These are phyloP conservation scores for Alnus rubra DNA, from an alignment of 306 rosid genomes.

Conservation along the genomic window DNA sequence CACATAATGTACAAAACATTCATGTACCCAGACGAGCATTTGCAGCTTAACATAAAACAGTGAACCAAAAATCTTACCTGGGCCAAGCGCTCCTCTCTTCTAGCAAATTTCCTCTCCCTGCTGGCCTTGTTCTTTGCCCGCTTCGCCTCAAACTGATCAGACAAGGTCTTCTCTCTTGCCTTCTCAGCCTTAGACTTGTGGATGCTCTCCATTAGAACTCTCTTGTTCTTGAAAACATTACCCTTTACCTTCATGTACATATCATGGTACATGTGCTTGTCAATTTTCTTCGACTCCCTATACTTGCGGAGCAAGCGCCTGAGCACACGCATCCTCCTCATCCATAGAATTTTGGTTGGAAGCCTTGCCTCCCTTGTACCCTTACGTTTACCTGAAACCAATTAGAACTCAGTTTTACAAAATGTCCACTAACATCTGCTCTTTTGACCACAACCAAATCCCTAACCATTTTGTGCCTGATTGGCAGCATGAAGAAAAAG, in stretches of 20 bases:
- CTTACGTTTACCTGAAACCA: conserved; percentile 72
- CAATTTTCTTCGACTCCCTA: conserved; percentile 85
- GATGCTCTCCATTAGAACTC: conserved; percentile 96
- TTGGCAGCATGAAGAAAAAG: too few relatives aligned
- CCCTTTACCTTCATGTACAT: conserved; percentile 99
- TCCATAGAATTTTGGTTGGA: conserved; percentile 93
- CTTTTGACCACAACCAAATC: background rate
- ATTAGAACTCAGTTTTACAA: background rate
- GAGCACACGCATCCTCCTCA: conserved; percentile 97
- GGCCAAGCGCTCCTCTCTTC: conserved; percentile 94
- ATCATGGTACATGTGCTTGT: conserved; percentile 97
- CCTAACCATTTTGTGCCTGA: background rate
- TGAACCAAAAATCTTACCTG: conserved; percentile 43
- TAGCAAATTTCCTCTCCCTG: conserved; percentile 78
- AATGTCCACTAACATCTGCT: background rate
- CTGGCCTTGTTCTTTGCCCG: conserved; percentile 98
- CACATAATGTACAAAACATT: background rate
- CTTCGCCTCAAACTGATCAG: conserved; percentile 93
- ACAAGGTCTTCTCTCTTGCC: conserved; percentile 92
- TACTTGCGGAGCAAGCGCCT: conserved; percentile 97
- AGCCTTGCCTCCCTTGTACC: conserved; percentile 99
- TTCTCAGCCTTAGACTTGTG: conserved; percentile 97
- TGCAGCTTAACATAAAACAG: background rate
- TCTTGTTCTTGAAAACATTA: conserved; percentile 93
- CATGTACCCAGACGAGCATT: background rate